A percentile compares a stretch with the other conserved stretches of the same genome.
Conservation (phyloP, 2,329 filamentous ascomycete species). For the Pseudogymnoascus sp. region DNA sequence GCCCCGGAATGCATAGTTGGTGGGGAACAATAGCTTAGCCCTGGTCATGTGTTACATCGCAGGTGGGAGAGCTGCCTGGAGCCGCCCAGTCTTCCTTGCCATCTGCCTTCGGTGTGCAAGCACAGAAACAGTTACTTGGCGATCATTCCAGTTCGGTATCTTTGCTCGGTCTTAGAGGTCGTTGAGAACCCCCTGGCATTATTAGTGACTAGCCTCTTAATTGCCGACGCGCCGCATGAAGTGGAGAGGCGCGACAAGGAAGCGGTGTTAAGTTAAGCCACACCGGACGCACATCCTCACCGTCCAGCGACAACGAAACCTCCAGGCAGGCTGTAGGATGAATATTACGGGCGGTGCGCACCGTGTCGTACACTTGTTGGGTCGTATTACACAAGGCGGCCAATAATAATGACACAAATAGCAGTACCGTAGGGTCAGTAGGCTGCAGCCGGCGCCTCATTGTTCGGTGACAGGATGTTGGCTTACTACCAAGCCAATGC, state of each 20-base stretch:
- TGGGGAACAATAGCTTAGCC: not conserved
- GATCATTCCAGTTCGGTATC: not conserved
- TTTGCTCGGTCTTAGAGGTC: not conserved
- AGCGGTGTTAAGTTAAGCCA: not conserved
- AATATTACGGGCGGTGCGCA: not conserved
- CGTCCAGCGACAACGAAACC: not conserved
- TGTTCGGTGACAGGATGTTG: not conserved
- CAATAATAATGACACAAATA: not conserved
- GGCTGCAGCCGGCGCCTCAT: not conserved
- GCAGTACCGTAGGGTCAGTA: not conserved
- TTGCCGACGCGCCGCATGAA: not conserved
- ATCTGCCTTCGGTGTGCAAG: not conserved
- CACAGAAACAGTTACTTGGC: not conserved
- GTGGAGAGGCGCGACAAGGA: not conserved
- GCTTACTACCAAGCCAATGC: not conserved
- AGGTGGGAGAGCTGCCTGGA: not conserved
- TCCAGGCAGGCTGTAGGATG: not conserved
- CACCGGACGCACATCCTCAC: not conserved
- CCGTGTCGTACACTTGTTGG: slow-evolving; percentile 2
- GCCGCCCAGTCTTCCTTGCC: not conserved
- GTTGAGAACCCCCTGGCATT: not conserved
- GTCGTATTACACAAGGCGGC: slow-evolving; percentile 2
- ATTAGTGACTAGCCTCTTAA: not conserved
- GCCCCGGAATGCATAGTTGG: slow-evolving; percentile 6
- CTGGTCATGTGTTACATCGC: not conserved